Evolutionary conservation across 1,139 yeast genomes (phyloP).

Genomic region (Hansenula sp.): DNA sequence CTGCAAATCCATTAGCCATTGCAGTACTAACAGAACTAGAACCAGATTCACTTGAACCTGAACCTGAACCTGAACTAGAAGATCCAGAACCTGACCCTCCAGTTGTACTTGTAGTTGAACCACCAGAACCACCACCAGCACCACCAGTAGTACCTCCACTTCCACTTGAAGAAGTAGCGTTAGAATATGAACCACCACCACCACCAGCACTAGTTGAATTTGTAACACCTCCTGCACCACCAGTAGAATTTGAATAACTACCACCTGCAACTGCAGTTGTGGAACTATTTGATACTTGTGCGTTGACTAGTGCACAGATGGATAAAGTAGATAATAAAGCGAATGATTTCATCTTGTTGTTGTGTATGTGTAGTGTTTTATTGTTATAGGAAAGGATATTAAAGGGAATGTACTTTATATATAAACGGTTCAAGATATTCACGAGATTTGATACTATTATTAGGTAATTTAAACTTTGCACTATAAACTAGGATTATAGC

Average conservation of each 20-base stretch:
- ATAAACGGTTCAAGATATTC: too few species aligned
- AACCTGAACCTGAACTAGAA: slow-evolving; percentile 1
- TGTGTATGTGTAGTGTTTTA: not conserved
- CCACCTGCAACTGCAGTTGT: slow-evolving; percentile 2
- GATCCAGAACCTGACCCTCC: slow-evolving; percentile 1
- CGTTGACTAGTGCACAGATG: not conserved
- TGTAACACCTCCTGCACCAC: slow-evolving; percentile 1
- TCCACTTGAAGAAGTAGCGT: slow-evolving; percentile 2
- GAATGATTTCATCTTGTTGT: slow-evolving; percentile 1
- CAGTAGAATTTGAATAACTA: not conserved
- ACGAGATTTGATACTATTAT: too few species aligned
- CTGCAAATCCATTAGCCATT: slow-evolving; percentile 10
- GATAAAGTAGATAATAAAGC: slow-evolving; percentile 1
- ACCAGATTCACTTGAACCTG: not conserved
- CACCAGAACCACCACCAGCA: slow-evolving; percentile 1
- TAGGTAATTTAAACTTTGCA: too few species aligned
- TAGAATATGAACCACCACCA: not conserved
- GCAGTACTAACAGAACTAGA: slow-evolving; percentile 15
- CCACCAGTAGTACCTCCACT: not conserved
- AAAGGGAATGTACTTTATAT: too few species aligned
- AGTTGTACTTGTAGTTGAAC: not conserved
- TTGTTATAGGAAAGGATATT: too few species aligned
- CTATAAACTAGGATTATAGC: too few species aligned
- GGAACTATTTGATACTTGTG: slow-evolving; percentile 1
- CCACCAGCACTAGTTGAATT: not conserved